Base-by-base conservation (phyloP, 768 basidiomycete species). In the Tremella yokohamensis region DNA sequence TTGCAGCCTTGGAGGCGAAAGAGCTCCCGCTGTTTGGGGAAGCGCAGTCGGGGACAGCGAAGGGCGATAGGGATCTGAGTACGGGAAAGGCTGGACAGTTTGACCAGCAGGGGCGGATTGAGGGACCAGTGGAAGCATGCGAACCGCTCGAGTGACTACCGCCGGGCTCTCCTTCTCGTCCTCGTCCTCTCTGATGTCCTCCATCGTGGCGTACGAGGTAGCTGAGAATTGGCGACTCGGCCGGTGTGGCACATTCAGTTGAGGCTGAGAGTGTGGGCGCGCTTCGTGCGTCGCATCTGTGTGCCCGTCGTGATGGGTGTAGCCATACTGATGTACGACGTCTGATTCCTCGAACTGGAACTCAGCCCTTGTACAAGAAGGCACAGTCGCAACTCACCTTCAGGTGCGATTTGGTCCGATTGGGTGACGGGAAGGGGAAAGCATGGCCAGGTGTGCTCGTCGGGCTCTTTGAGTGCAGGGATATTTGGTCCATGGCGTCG, bases 311-410 rank as follows among this genome's bases (percentile, higher is more conserved):
- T 68, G 53, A 8, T 34, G 29, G 6, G 29, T 66, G 49, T 68
- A 63, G 20, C 65, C 71, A 49, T 73, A 72, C 48, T 73, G 75
- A 62, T 77, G 76, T 4, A 76, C 69, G 4, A 70, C 65, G 47
- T 77, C 76, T 24, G 69, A 66, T 42, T 75, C 73, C 52, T 75
- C 75, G 48, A 77, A 77, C 69, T 75, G 44, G 8, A 53, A 37
- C 16, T 51, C 11, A 34, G 29, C 11, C 11, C 29, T 34, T 11
- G 4, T 11, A 34, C 11, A 34, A 4, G 29, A 34, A 34, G 29
- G 24, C 9, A 19, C 15, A 13, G 20, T 22, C 18, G 37, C 7
- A 2, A 63, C 66, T 52, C 39, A 64, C 65, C 63, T 71, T 70
- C 40, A 68, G 54, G 20, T 66, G 67, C 16, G 57, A 65, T 54